A percentile compares a stretch with the other conserved stretches of the same genome.
phyloP scores from a whole-genome alignment of 73 alveolate species.

The Stentor coeruleus region DNA sequence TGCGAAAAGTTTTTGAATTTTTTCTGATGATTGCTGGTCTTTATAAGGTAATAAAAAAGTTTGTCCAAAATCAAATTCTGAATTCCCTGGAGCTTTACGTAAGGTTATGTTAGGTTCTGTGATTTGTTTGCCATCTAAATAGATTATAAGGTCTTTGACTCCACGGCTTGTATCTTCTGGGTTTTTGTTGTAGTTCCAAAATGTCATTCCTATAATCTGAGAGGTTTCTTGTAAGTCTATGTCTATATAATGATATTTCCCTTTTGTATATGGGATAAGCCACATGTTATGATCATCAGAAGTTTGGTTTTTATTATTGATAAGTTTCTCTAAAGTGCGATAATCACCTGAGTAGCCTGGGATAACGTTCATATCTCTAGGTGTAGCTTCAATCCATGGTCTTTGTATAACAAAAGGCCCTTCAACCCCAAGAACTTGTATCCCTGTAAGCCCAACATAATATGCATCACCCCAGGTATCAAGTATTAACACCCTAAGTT shows the following conservation, averaged over 20 bases:
- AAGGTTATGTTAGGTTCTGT: constrained; percentile 47
- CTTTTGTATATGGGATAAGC: constrained; percentile 69
- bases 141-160: constrained; percentile 57
- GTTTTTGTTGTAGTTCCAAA: constrained; percentile 76
- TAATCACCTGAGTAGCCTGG: constrained; percentile 46
- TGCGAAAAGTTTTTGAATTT: background rate
- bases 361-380: constrained; percentile 45
- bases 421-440: constrained; percentile 59
- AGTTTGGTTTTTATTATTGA: constrained; percentile 57
- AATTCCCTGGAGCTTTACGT: constrained; percentile 31
- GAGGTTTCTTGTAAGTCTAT: constrained; percentile 34
- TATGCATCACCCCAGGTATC: constrained; percentile 79
- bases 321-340: constrained; percentile 39
- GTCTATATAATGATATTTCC: constrained; percentile 52
- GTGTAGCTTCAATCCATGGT: constrained; percentile 43
- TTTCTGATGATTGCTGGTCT: constrained; percentile 47
- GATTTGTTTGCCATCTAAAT: constrained; percentile 31
- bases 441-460: constrained; percentile 74
- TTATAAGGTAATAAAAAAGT: constrained; percentile 34
- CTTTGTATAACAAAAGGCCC: constrained; percentile 38
- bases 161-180: constrained; percentile 66
- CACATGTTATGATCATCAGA: constrained; percentile 75
- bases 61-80: constrained; percentile 27
- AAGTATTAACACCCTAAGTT: constrained; percentile 31
- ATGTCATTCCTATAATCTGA: constrained; percentile 51